These are phyloP conservation scores for Colletotrichum navitas DNA, from an alignment of 2,329 filamentous ascomycete species.

Conservation along the genomic window DNA sequence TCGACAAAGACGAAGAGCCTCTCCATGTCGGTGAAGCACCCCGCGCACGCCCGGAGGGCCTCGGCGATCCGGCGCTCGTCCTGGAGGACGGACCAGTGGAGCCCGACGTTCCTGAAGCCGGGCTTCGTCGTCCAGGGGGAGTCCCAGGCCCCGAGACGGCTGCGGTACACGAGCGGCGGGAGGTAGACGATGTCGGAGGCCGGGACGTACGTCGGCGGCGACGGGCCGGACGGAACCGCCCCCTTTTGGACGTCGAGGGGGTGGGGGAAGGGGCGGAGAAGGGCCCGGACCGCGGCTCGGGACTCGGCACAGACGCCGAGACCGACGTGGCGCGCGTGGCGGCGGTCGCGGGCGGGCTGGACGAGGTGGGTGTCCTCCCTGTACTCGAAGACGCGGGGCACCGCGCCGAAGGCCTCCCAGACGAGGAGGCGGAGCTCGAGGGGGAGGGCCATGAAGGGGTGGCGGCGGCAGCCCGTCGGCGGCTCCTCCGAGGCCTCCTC, in stretches of 20 bases:
- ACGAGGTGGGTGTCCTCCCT: constrained; percentile 31
- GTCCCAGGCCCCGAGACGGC: constrained; percentile 35
- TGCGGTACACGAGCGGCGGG: constrained; percentile 35
- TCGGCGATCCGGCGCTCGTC: constrained; percentile 36
- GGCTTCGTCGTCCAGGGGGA: constrained; percentile 36
- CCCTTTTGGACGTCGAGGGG: constrained; percentile 32
- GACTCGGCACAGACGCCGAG: constrained; percentile 28
- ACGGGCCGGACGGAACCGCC: not conserved
- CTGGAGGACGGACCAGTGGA: constrained; percentile 36
- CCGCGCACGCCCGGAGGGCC: constrained; percentile 11
- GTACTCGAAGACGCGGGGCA: constrained; percentile 34
- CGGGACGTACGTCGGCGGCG: constrained; percentile 7
- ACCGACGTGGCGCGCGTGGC: constrained; percentile 31
- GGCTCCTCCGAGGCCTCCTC: not conserved
- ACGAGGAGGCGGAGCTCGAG: constrained; percentile 37
- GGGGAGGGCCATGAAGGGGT: constrained; percentile 33
- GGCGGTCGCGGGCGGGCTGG: constrained; percentile 20
- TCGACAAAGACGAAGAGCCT: constrained; percentile 30
- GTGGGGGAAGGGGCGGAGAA: constrained; percentile 23
- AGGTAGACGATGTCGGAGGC: constrained; percentile 30
- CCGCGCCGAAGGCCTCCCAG: constrained; percentile 21
- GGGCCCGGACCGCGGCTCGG: constrained; percentile 6
- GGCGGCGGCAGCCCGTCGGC: no score
- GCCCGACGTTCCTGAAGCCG: constrained; percentile 26
- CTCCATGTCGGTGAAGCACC: constrained; percentile 25